Evolutionary conservation across 768 basidiomycete genomes (phyloP).

Genomic region (Boletus insuetus): DNA sequence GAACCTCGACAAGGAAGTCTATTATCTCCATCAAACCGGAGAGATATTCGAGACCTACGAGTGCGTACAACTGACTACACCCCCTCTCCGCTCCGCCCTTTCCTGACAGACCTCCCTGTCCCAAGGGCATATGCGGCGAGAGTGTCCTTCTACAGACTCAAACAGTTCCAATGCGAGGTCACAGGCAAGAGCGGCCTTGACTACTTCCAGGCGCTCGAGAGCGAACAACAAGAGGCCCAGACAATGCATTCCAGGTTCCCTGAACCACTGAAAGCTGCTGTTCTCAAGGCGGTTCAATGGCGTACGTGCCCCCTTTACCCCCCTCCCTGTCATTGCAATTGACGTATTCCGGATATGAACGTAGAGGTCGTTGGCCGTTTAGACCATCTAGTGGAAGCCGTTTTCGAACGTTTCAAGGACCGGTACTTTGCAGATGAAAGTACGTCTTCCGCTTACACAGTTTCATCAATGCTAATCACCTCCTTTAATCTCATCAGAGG

Average conservation of each 20-base stretch:
- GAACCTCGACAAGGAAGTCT: conserved; percentile 75
- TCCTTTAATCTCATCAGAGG: conserved; percentile 46
- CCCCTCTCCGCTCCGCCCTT: conserved; percentile 19
- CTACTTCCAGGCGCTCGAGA: conserved; percentile 92
- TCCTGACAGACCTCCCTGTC: conserved; percentile 15
- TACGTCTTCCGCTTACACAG: conserved; percentile 41
- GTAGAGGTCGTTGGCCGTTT: conserved; percentile 95
- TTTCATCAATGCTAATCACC: conserved; percentile 15
- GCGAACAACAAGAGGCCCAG: conserved; percentile 85
- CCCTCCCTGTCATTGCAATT: conserved; percentile 11
- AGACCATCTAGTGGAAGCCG: conserved; percentile 91
- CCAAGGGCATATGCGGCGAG: conserved; percentile 78
- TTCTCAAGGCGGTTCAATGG: conserved; percentile 94
- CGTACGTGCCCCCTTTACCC: conserved; percentile 59
- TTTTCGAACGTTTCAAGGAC: conserved; percentile 95
- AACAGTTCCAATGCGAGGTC: conserved; percentile 96
- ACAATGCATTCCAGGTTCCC: conserved; percentile 91
- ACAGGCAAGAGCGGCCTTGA: conserved; percentile 91
- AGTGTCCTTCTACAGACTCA: conserved; percentile 91
- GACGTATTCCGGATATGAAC: conserved; percentile 15
- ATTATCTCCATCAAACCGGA: conserved; percentile 90
- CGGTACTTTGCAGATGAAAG: conserved; percentile 91
- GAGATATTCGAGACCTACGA: conserved; percentile 98
- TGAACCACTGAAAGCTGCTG: conserved; percentile 85
- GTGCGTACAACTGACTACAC: conserved; percentile 46